These are phyloP conservation scores for Pichia sp. DNA, from an alignment of 1,139 yeast genomes.

Conservation along the genomic window DNA sequence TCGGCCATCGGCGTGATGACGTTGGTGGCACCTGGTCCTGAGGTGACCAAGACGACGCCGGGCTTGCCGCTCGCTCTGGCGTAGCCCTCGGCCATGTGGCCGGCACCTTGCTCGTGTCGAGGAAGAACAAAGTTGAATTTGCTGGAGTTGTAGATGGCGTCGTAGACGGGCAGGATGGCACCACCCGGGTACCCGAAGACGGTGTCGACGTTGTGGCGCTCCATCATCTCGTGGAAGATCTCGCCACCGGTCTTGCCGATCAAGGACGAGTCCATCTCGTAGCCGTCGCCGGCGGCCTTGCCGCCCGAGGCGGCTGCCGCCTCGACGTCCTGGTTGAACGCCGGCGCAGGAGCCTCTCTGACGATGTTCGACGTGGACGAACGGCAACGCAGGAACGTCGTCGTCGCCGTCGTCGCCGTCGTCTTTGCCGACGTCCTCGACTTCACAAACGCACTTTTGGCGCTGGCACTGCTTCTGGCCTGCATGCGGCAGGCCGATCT, in stretches of 20 bases:
- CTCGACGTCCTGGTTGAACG: conserved; percentile 20
- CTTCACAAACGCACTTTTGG: not conserved
- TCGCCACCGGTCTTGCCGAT: conserved; percentile 97
- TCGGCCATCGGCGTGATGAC: conserved; percentile 97
- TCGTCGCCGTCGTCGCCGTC: not conserved
- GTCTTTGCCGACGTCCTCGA: too few species aligned
- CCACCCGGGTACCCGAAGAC: conserved; percentile 97
- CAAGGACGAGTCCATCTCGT: conserved; percentile 75
- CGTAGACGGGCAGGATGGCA: conserved; percentile 95
- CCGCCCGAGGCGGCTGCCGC: not conserved
- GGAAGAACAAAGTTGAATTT: conserved; percentile 89
- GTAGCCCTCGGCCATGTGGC: conserved; percentile 99
- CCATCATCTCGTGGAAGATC: conserved; percentile 98
- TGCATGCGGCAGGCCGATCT: conserved; percentile 12
- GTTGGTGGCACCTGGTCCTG: conserved; percentile 99
- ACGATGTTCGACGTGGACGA: conserved; percentile 28
- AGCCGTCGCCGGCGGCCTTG: conserved; percentile 28
- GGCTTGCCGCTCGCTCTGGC: conserved; percentile 94
- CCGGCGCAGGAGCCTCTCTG: conserved; percentile 32
- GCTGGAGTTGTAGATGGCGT: conserved; percentile 89
- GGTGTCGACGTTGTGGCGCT: conserved; percentile 90
- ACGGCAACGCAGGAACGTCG: conserved; percentile 11
- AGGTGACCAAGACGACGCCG: conserved; percentile 96
- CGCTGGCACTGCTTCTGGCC: conserved; percentile 3
- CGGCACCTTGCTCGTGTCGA: conserved; percentile 98